Conservation (phyloP, 1,284 basidiomycete genomes). For the Cystobasidiaceae sp. region DNA sequence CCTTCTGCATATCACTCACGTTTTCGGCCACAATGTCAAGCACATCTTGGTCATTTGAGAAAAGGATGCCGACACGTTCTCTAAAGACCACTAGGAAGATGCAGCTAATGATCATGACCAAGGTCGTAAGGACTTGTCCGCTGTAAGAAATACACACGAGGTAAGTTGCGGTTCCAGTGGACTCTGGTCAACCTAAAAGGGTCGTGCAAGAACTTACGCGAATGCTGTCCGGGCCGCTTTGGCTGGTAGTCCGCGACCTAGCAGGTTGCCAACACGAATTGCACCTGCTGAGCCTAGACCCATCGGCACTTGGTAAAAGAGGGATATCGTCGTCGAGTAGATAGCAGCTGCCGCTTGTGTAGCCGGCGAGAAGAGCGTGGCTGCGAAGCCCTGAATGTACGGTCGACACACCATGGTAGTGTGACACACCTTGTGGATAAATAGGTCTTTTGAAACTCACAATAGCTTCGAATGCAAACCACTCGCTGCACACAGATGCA, state of each 20-base stretch:
- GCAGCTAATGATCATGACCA: slow-evolving; percentile 45
- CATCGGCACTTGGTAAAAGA: slow-evolving; percentile 46
- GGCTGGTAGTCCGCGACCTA: slow-evolving; percentile 45
- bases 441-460: no score
- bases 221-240: slow-evolving; percentile 43
- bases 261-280: slow-evolving; percentile 46
- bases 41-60: slow-evolving; percentile 45
- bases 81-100: slow-evolving; percentile 45
- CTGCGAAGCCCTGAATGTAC: slow-evolving; percentile 8
- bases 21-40: slow-evolving; percentile 43
- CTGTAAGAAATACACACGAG: neutral
- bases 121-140: slow-evolving; percentile 40
- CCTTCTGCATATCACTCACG: neutral
- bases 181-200: slow-evolving; percentile 31
- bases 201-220: slow-evolving; percentile 36
- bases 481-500: slow-evolving; percentile 15
- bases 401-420: no score
- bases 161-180: neutral
- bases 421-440: no score
- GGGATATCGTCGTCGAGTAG: slow-evolving; percentile 2
- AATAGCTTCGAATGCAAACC: slow-evolving; percentile 1
- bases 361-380: slow-evolving; percentile 6
- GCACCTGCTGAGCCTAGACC: slow-evolving; percentile 46
- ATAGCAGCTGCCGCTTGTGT: slow-evolving; percentile 25
- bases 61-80: slow-evolving; percentile 43